Conservation (phyloP, 805 yeast species). For the Kodamaea kaohsiungensis region DNA sequence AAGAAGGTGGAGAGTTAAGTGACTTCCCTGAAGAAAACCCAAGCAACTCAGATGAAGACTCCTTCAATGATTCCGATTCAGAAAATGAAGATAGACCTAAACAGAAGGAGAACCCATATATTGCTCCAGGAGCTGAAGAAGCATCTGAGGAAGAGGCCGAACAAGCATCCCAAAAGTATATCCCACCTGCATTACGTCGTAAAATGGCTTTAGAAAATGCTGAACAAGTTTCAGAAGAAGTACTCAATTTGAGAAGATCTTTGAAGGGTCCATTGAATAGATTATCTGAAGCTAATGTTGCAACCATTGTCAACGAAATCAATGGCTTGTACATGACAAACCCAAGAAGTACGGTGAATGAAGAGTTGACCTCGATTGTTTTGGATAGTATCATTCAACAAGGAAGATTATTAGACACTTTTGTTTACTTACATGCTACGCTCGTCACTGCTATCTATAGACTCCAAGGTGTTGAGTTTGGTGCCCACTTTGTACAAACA, state of each 20-base stretch:
- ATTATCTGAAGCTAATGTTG: constrained; percentile 84
- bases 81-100: constrained; percentile 17
- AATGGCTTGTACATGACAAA: constrained; percentile 60
- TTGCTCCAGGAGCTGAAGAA: constrained; percentile 48
- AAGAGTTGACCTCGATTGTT: constrained; percentile 61
- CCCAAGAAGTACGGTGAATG: constrained; percentile 80
- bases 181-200: constrained; percentile 86
- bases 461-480: constrained; percentile 83
- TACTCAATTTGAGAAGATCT: constrained; percentile 52
- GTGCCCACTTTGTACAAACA: constrained; percentile 80
- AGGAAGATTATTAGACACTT: constrained; percentile 72
- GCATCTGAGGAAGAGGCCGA: constrained; percentile 13
- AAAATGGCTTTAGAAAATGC: constrained; percentile 44
- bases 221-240: constrained; percentile 36
- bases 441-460: constrained; percentile 73
- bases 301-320: constrained; percentile 67
- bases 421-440: constrained; percentile 77
- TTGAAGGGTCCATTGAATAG: constrained; percentile 85
- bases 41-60: constrained; percentile 18
- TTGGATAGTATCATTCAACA: constrained; percentile 64
- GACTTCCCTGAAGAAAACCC: constrained; percentile 8
- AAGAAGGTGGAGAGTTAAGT: constrained; percentile 20
- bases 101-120: constrained; percentile 70
- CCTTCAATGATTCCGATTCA: constrained; percentile 15
- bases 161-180: constrained; percentile 48